These are phyloP conservation scores for Penicillium steckii DNA, from an alignment of 495 filamentous ascomycete genomes.

Conservation along the genomic window DNA sequence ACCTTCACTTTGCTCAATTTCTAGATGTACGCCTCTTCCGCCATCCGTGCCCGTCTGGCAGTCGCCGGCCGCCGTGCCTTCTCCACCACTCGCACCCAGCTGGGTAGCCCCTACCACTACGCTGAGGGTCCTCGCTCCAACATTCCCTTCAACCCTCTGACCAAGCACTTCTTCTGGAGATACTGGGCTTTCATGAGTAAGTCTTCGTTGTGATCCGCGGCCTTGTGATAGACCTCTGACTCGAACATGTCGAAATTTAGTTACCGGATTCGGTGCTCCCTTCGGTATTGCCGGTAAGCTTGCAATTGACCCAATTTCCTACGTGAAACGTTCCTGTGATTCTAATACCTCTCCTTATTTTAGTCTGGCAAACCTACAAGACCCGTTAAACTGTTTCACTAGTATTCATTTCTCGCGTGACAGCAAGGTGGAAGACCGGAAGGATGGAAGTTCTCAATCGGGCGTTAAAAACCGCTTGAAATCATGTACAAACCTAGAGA, in stretches of 20 bases:
- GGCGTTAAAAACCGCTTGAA: constrained; percentile 26
- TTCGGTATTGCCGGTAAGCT: constrained; percentile 80
- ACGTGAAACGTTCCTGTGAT: neutral
- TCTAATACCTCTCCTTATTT: constrained; percentile 27
- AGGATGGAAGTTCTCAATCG: constrained; percentile 25
- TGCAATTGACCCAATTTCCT: neutral
- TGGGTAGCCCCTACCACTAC: constrained; percentile 94
- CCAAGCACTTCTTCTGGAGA: constrained; percentile 73
- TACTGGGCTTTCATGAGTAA: constrained; percentile 80
- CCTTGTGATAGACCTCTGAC: constrained; percentile 36
- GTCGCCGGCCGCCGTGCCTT: constrained; percentile 88
- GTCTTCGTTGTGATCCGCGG: constrained; percentile 28
- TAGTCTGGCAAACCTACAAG: constrained; percentile 90
- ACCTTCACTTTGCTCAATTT: constrained; percentile 10
- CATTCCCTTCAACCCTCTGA: constrained; percentile 94
- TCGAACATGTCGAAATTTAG: constrained; percentile 31
- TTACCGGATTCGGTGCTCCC: constrained; percentile 73
- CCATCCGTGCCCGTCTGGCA: constrained; percentile 65
- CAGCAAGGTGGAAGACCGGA: constrained; percentile 15
- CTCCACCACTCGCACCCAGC: constrained; percentile 82
- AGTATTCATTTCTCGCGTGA: constrained; percentile 19
- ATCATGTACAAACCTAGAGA: constrained; percentile 47
- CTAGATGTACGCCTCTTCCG: constrained; percentile 87
- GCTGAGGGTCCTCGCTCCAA: constrained; percentile 93
- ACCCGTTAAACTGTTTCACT: constrained; percentile 36